These are phyloP conservation scores for Acer negundo DNA, from an alignment of 345 rosid genomes.

Conservation along the genomic window DNA sequence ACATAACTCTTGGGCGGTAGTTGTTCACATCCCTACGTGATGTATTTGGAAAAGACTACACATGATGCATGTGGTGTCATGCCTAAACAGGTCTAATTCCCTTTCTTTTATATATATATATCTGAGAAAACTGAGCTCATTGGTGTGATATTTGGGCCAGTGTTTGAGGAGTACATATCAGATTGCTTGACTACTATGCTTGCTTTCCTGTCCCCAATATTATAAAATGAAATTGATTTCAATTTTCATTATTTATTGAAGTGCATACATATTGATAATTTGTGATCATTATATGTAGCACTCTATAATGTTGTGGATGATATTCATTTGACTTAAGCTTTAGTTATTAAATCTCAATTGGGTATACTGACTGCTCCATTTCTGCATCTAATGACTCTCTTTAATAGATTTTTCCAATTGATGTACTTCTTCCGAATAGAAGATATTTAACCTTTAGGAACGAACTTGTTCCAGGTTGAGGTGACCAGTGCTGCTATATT, in stretches of 20 bases:
- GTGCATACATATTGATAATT: background rate
- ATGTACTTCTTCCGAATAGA: background rate
- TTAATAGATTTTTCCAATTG: background rate
- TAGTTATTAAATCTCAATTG: background rate
- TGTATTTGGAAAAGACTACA: slow-evolving; percentile 35
- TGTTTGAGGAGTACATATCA: background rate
- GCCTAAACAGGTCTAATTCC: slow-evolving; percentile 73
- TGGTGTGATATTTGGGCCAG: background rate
- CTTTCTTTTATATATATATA: background rate
- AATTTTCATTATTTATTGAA: too few species aligned
- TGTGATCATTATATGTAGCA: background rate
- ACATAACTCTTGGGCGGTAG: too few species aligned
- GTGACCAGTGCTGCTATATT: slow-evolving; percentile 89
- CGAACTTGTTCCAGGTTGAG: slow-evolving; percentile 64
- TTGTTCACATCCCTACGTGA: too few species aligned
- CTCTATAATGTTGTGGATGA: background rate
- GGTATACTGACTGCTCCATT: background rate
- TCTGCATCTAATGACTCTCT: background rate
- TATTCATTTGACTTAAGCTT: background rate
- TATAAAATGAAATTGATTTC: background rate
- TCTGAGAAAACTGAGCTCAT: background rate
- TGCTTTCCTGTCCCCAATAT: background rate
- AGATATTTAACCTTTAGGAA: background rate
- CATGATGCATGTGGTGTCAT: slow-evolving; percentile 91
- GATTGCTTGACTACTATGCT: background rate